Evolutionary conservation across 305 asterid species (phyloP).

Genomic region (Euphrasia arctica): DNA sequence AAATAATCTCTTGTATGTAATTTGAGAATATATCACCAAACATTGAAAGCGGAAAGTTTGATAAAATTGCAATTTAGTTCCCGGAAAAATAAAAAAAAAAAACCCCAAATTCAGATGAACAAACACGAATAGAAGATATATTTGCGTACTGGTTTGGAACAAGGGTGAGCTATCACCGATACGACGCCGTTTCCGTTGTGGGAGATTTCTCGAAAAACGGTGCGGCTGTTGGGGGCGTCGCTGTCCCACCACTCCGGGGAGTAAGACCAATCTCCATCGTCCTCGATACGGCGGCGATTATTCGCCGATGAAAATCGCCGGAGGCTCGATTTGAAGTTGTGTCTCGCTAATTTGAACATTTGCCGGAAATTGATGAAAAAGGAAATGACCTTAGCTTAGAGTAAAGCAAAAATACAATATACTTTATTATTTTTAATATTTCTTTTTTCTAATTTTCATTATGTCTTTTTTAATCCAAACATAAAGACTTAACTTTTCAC

Average conservation of each 20-base stretch:
- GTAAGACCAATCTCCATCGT: conserved; percentile 89
- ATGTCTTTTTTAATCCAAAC: too few relatives aligned
- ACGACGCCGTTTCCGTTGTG: conserved; percentile 77
- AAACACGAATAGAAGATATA: neutral
- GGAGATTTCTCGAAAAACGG: conserved; percentile 64
- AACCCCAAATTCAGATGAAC: neutral
- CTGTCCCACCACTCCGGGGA: conserved; percentile 77
- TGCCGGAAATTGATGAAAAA: conserved; percentile 18
- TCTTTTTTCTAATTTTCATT: too few relatives aligned
- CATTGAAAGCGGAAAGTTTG: neutral
- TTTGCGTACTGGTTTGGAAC: conserved; percentile 63
- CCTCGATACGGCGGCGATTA: conserved; percentile 42
- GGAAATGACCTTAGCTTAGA: neutral
- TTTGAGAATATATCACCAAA: neutral
- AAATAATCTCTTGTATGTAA: neutral
- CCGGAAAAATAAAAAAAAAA: too few relatives aligned
- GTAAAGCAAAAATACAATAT: too few relatives aligned
- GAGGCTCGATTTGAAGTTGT: conserved; percentile 33
- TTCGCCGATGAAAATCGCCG: conserved; percentile 56
- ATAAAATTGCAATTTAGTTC: neutral
- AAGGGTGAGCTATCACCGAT: conserved; percentile 69
- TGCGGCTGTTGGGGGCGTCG: conserved; percentile 30
- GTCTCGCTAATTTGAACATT: conserved; percentile 36
- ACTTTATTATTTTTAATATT: too few relatives aligned
- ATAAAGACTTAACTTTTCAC: too few relatives aligned